A percentile compares a stretch with the other conserved stretches of the same genome.
phyloP scores from a whole-genome alignment of 2,329 filamentous ascomycete genomes.

The Nigrograna mackinnonii region DNA sequence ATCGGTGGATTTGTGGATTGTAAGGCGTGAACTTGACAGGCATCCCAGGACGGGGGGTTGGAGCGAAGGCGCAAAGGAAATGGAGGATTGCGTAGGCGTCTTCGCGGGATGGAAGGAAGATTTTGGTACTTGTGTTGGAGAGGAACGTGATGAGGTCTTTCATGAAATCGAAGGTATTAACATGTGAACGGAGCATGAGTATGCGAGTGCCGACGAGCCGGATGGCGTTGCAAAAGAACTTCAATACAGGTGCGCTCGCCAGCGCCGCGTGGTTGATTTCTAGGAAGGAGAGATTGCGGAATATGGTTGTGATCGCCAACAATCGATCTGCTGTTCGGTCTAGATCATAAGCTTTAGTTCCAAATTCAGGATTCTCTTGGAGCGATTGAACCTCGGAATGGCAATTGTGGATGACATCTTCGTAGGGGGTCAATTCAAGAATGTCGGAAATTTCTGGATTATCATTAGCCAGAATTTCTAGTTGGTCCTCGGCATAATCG shows the following conservation, averaged over 20 bases:
- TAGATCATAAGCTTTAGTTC: constrained; percentile 76
- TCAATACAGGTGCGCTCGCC: constrained; percentile 76
- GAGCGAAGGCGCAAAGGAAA: constrained; percentile 89
- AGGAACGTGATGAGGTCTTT: constrained; percentile 90
- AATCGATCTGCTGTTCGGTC: constrained; percentile 85
- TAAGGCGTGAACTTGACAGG: constrained; percentile 77
- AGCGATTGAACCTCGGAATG: constrained; percentile 73
- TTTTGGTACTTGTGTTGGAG: constrained; percentile 81
- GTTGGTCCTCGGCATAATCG: constrained; percentile 88
- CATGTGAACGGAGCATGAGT: constrained; percentile 78
- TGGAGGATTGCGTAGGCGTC: constrained; percentile 85
- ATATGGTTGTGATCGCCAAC: constrained; percentile 87
- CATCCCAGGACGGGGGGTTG: constrained; percentile 68
- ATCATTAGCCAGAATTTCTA: constrained; percentile 82
- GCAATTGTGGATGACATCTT: constrained; percentile 82
- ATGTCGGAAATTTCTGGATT: constrained; percentile 85
- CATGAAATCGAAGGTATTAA: constrained; percentile 94
- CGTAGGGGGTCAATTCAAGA: constrained; percentile 80
- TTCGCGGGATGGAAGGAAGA: constrained; percentile 83
- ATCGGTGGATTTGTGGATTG: constrained; percentile 79
- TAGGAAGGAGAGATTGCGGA: constrained; percentile 89
- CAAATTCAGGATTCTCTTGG: constrained; percentile 73
- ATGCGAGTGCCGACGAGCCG: constrained; percentile 86
- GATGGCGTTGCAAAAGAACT: constrained; percentile 81
- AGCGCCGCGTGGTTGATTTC: constrained; percentile 76